These are phyloP conservation scores for Penstemon barbatus DNA, from an alignment of 257 asterid genomes.

Conservation along the genomic window DNA sequence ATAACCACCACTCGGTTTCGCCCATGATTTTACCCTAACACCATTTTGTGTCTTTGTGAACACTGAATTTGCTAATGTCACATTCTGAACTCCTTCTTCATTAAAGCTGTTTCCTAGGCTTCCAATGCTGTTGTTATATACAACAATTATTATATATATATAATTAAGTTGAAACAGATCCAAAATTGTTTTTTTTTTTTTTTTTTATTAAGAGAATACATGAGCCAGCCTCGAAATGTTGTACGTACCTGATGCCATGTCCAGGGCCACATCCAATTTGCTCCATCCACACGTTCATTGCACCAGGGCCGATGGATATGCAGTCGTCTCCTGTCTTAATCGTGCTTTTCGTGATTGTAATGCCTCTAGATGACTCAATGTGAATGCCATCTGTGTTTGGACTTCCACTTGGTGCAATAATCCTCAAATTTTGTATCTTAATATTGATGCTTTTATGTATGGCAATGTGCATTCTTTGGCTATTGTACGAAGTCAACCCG, in stretches of 20 bases:
- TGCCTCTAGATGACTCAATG: constrained; percentile 43
- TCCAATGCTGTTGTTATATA: constrained; percentile 45
- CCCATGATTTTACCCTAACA: constrained; percentile 74
- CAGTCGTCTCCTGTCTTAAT: constrained; percentile 78
- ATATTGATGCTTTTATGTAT: constrained; percentile 45
- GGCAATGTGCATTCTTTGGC: constrained; percentile 56
- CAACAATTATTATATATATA: no score
- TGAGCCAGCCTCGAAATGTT: no score
- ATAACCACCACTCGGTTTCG: constrained; percentile 55
- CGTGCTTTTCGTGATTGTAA: constrained; percentile 39
- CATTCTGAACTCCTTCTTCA: constrained; percentile 56
- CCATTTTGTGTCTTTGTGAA: constrained; percentile 79
- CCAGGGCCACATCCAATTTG: constrained; percentile 75
- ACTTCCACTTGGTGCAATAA: constrained; percentile 66
- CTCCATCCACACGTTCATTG: constrained; percentile 59
- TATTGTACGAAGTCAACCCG: constrained; percentile 48
- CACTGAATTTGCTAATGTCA: constrained; percentile 53
- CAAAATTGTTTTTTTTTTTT: no score
- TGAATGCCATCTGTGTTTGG: constrained; percentile 82
- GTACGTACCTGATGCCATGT: constrained; percentile 75
- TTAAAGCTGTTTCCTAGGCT: constrained; percentile 39
- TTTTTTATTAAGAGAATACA: no score
- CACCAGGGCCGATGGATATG: constrained; percentile 64
- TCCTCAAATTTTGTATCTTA: constrained; percentile 42
- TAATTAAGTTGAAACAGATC: no score